Conservation (phyloP, 768 basidiomycete species). For the Lactifluus volemus region DNA sequence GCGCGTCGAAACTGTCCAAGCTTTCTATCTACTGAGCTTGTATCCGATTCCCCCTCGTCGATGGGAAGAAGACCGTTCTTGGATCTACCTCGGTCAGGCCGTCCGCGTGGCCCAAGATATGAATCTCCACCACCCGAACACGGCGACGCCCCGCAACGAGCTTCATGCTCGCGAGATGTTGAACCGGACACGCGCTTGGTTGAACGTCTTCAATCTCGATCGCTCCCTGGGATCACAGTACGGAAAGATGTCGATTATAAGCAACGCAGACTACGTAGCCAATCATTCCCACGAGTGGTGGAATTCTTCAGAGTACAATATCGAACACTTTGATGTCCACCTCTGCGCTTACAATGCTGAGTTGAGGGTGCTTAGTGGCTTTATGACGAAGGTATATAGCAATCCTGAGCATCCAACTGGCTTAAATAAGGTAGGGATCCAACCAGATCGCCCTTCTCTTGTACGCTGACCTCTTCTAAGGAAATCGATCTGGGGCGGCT, state of each 20-base stretch:
- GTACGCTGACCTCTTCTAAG: conserved; percentile 28
- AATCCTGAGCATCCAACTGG: conserved; percentile 68
- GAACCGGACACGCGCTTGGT: conserved; percentile 85
- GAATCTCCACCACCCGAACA: conserved; percentile 72
- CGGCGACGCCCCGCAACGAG: conserved; percentile 71
- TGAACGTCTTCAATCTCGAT: conserved; percentile 88
- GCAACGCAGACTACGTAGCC: conserved; percentile 66
- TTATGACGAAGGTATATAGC: conserved; percentile 53
- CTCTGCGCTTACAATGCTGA: conserved; percentile 70
- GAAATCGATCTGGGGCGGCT: conserved; percentile 54
- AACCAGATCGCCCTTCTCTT: not conserved
- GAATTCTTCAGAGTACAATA: conserved; percentile 31
- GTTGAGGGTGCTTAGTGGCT: conserved; percentile 52
- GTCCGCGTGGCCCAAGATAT: conserved; percentile 85
- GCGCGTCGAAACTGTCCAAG: conserved; percentile 77
- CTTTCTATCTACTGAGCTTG: conserved; percentile 71
- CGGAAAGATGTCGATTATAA: conserved; percentile 80
- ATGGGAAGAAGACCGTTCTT: conserved; percentile 88
- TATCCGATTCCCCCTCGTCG: conserved; percentile 64
- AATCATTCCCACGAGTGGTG: conserved; percentile 37
- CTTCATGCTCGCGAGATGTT: conserved; percentile 79
- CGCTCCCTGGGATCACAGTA: conserved; percentile 87
- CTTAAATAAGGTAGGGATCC: conserved; percentile 51
- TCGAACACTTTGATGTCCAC: conserved; percentile 73
- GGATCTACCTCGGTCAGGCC: conserved; percentile 83